A percentile compares a stretch with the other conserved stretches of the same genome.
Evolutionary conservation across 768 basidiomycete genomes (phyloP).

Genomic region (Pleurotus platypus): DNA sequence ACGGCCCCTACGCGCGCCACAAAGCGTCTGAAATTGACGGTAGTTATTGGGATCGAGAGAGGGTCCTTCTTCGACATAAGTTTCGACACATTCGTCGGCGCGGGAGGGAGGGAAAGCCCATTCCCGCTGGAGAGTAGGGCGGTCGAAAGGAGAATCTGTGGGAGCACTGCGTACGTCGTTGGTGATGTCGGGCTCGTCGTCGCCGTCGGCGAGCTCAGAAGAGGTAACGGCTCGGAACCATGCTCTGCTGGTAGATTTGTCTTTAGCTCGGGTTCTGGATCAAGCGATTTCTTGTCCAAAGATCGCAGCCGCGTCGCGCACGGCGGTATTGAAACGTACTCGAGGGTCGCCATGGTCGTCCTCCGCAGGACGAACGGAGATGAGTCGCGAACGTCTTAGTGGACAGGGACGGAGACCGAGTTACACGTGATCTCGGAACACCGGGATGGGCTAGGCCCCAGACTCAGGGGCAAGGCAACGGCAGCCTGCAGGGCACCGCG

Average conservation of each 20-base stretch:
- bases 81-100: slow-evolving; percentile 18
- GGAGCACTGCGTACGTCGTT: slow-evolving; percentile 28
- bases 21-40: slow-evolving; percentile 80
- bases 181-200: slow-evolving; percentile 18
- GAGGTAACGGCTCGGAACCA: slow-evolving; percentile 26
- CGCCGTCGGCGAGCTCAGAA: slow-evolving; percentile 23
- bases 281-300: slow-evolving; percentile 21
- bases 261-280: slow-evolving; percentile 35
- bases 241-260: slow-evolving; percentile 38
- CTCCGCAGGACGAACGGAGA: background rate
- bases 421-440: too few species aligned
- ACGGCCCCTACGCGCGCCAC: slow-evolving; percentile 71
- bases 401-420: too few species aligned
- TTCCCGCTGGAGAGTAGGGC: slow-evolving; percentile 17
- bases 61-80: slow-evolving; percentile 62
- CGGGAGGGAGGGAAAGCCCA: slow-evolving; percentile 10
- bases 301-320: slow-evolving; percentile 36
- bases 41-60: slow-evolving; percentile 73
- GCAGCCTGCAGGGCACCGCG: too few species aligned
- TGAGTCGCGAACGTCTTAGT: background rate
- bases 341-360: slow-evolving; percentile 40
- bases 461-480: too few species aligned
- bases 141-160: slow-evolving; percentile 33
- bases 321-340: slow-evolving; percentile 42
- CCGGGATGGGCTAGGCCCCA: too few species aligned